Conservation (phyloP, 176 grass and related monocot genomes). For the Phoenix dactylifera region DNA sequence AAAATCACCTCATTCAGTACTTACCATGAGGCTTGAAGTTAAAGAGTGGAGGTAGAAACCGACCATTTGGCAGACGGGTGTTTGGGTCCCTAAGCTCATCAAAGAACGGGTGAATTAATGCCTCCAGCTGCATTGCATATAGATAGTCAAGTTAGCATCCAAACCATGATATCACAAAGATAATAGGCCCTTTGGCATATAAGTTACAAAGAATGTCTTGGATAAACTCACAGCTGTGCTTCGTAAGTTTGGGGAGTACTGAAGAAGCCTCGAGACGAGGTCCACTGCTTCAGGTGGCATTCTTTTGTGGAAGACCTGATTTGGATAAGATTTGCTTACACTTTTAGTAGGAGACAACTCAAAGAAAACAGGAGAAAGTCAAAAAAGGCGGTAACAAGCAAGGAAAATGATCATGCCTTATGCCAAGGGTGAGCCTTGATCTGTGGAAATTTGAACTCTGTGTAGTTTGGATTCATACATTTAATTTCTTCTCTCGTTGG, state of each 20-base stretch:
- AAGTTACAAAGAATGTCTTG: neutral
- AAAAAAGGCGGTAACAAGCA: neutral
- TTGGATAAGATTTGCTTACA: neutral
- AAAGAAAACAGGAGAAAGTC: neutral
- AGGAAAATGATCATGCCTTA: conserved; percentile 27
- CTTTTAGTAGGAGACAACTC: neutral
- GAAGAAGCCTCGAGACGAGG: conserved; percentile 71
- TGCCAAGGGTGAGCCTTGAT: conserved; percentile 70
- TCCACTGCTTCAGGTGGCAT: conserved; percentile 62
- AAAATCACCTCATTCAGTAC: neutral
- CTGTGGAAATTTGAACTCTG: conserved; percentile 59
- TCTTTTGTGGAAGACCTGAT: conserved; percentile 48
- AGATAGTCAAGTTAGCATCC: neutral
- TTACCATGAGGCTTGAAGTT: conserved; percentile 67
- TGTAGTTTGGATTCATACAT: conserved; percentile 68
- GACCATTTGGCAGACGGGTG: conserved; percentile 49
- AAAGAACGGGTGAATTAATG: conserved; percentile 58
- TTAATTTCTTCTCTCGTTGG: conserved; percentile 69
- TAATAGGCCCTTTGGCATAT: neutral
- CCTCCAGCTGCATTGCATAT: conserved; percentile 35
- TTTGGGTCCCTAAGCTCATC: conserved; percentile 56
- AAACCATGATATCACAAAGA: neutral
- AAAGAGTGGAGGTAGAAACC: conserved; percentile 58
- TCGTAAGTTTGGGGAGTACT: conserved; percentile 63
- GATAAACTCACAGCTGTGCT: conserved; percentile 47